These are phyloP conservation scores for Serendipita sp. DNA, from an alignment of 1,284 basidiomycete species.

Conservation along the genomic window DNA sequence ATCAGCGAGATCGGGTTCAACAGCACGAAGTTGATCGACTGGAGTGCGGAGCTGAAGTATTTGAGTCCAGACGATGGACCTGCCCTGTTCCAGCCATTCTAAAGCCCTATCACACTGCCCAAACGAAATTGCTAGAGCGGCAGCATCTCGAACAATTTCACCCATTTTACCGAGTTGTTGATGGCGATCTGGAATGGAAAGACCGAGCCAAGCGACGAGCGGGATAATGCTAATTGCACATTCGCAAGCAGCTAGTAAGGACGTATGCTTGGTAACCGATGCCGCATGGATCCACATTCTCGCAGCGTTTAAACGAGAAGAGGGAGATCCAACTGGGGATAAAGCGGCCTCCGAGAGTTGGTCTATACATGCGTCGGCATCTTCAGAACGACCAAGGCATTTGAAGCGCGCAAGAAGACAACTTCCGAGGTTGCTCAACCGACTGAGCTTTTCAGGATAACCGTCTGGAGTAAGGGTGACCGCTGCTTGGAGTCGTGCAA, in stretches of 20 bases:
- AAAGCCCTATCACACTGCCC: constrained; percentile 4
- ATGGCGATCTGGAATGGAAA: not conserved
- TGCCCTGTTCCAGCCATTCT: constrained; percentile 11
- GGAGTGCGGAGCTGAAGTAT: constrained; percentile 9
- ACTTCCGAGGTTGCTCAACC: constrained; percentile 4
- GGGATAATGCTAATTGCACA: constrained; percentile 6
- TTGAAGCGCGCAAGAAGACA: not conserved
- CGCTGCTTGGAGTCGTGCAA: constrained; percentile 7
- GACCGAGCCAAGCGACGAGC: constrained; percentile 9
- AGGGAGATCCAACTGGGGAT: not conserved
- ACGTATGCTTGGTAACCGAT: not conserved
- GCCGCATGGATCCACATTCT: not conserved
- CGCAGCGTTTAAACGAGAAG: not conserved
- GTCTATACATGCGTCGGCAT: constrained; percentile 1
- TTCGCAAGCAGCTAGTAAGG: not conserved
- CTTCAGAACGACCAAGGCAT: not conserved
- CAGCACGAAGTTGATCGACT: not conserved
- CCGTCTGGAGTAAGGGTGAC: constrained; percentile 7
- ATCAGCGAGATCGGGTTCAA: constrained; percentile 5
- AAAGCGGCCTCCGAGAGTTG: not conserved
- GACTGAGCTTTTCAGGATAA: not conserved
- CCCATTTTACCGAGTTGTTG: not conserved
- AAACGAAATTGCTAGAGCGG: constrained; percentile 3
- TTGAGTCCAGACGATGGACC: constrained; percentile 11
- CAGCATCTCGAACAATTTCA: constrained; percentile 8